Evolutionary conservation across 495 filamentous ascomycete genomes (phyloP), one percentile per base, ranked within the genome.

Genomic region (Aspergillus olivimuriae): DNA sequence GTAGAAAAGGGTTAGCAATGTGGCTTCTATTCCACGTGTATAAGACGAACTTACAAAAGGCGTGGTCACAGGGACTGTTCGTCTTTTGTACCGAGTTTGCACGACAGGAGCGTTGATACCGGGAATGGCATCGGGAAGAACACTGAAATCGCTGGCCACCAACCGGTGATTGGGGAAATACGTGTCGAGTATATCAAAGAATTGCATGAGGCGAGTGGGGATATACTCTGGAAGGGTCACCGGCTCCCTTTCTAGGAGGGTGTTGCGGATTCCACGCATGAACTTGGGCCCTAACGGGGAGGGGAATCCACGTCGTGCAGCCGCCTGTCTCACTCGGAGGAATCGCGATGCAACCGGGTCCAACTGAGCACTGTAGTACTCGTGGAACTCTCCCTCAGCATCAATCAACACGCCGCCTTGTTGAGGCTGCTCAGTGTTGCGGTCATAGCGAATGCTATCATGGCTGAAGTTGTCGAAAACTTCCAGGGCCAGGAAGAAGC

Each of bases 401-500:
- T 94, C 87, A 63, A 97, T 87, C 17, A 97, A 66, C 9, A 95
- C 92, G 30, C 76, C 78, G 31, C 87, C 87, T 65, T 99, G 92
- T 35, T 92, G 74, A 0, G 90, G 83, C 36, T 79, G 57, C 54
- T 86, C 81, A 14, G 87, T 94, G 24, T 63, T 54, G 4, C 75
- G 65, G 62, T 95, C 81, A 72, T 95, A 96, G 50, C 92, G 88
- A 53, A 99, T 77, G 31, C 81, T 74, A 68, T 99, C 92, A 68
- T 99, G 92, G 17, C 86, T 81, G 65, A 99, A 97, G 65, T 99
- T 99, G 68, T 99, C 92, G 55, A 96, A 90, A 43, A 99, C 92
- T 59, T 99, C 92, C 53, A 99, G 82, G n/a, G 90, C 92, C 4
- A 99, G 76, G 71, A 99, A 96, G 70, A 92, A 99, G 71, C 92